Evolutionary conservation across 2,329 filamentous ascomycete genomes (phyloP).

Genomic region (Helotiales sp.): DNA sequence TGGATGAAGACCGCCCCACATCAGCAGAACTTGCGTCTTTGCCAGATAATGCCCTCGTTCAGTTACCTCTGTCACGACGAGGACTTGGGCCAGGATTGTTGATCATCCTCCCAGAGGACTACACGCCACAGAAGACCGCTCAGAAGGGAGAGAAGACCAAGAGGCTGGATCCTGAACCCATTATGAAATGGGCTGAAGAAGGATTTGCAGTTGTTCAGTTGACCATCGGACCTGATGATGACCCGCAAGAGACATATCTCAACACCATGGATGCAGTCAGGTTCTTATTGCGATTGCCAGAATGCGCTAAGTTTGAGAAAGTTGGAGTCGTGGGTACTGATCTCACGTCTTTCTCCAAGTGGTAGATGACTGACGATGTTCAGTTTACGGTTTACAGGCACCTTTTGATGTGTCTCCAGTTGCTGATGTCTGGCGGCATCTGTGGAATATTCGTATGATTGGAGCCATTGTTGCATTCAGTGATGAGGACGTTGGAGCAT

Average conservation of each 20-base stretch:
- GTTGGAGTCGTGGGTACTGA: conserved; percentile 14
- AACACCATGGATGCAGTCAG: conserved; percentile 2
- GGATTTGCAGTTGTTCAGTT: conserved; percentile 36
- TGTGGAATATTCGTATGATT: conserved; percentile 1
- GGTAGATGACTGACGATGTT: not conserved
- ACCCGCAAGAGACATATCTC: not conserved
- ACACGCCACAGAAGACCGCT: conserved; percentile 17
- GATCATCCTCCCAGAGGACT: conserved; percentile 27
- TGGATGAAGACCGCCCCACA: not conserved
- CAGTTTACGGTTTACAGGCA: conserved; percentile 3
- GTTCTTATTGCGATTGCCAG: conserved; percentile 11
- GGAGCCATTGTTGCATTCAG: conserved; percentile 6
- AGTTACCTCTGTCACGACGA: conserved; percentile 26
- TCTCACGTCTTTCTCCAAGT: not conserved
- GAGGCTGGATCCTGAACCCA: conserved; percentile 29
- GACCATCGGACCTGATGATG: not conserved
- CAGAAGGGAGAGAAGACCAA: conserved; percentile 11
- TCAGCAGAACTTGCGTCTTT: conserved; percentile 7
- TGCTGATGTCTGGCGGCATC: not conserved
- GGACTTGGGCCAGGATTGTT: conserved; percentile 38
- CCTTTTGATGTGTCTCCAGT: not conserved
- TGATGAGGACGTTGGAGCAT: not conserved
- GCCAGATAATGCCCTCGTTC: conserved; percentile 2
- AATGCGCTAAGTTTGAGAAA: conserved; percentile 10
- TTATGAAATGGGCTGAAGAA: conserved; percentile 41